Conservation (phyloP, 805 yeast genomes). For the Gaillardinia entomophila region DNA sequence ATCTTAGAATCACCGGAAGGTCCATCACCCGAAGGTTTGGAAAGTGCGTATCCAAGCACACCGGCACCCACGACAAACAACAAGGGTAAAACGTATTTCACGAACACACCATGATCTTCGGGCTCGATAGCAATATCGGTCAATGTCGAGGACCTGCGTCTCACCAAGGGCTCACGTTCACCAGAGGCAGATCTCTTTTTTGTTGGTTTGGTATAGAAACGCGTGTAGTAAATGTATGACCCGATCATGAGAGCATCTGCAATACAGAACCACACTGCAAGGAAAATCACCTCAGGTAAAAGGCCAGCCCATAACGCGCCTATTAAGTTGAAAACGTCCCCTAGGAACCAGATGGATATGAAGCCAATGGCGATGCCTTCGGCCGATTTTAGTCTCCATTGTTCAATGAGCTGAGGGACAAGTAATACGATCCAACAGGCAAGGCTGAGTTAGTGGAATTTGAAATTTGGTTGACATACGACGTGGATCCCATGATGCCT, state of each 20-base stretch:
- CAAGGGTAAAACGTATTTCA: slow-evolving; percentile 53
- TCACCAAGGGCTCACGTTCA: slow-evolving; percentile 30
- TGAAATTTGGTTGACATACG: slow-evolving; percentile 17
- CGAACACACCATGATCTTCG: slow-evolving; percentile 39
- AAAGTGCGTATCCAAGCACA: slow-evolving; percentile 49
- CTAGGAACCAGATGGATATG: slow-evolving; percentile 63
- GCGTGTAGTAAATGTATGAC: slow-evolving; percentile 54
- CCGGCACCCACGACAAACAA: slow-evolving; percentile 61
- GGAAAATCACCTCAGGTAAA: slow-evolving; percentile 61
- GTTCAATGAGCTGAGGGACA: slow-evolving; percentile 74
- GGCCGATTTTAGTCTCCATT: slow-evolving; percentile 69
- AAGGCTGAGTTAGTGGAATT: slow-evolving; percentile 26
- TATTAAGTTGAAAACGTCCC: slow-evolving; percentile 60
- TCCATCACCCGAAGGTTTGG: slow-evolving; percentile 25
- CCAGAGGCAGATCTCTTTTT: no score
- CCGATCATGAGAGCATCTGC: slow-evolving; percentile 58
- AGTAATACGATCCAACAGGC: slow-evolving; percentile 78
- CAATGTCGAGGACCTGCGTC: slow-evolving; percentile 49
- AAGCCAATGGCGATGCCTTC: slow-evolving; percentile 73
- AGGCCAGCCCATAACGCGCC: slow-evolving; percentile 70
- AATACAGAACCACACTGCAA: slow-evolving; percentile 73
- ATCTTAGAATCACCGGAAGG: slow-evolving; percentile 20
- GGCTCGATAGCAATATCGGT: slow-evolving; percentile 47
- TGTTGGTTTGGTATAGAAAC: slow-evolving; percentile 26
- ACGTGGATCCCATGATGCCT: slow-evolving; percentile 64